Evolutionary conservation across 2,329 filamentous ascomycete genomes (phyloP).

Genomic region (Botryotinia narcissicola): DNA sequence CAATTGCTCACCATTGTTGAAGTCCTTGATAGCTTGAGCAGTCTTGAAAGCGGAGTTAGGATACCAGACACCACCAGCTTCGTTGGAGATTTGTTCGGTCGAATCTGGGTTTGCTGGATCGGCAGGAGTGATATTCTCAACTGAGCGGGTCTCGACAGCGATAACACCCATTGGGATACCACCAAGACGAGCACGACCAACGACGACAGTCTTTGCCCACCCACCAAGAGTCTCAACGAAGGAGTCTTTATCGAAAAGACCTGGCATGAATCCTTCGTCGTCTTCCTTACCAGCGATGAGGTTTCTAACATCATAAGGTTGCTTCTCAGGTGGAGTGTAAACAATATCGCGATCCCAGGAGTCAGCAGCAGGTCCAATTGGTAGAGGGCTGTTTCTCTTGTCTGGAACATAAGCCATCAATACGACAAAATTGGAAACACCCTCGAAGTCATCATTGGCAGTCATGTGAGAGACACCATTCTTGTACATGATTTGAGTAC

Average conservation of each 20-base stretch:
- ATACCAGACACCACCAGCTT: conserved; percentile 99
- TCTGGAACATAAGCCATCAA: conserved; percentile 98
- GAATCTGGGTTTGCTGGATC: conserved; percentile 98
- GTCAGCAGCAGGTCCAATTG: conserved; percentile 83
- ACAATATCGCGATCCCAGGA: conserved; percentile 89
- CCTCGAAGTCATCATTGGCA: conserved; percentile 94
- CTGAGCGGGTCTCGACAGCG: conserved; percentile 88
- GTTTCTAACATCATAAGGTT: conserved; percentile 89
- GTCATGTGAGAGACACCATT: conserved; percentile 99
- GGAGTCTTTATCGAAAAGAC: conserved; percentile 94
- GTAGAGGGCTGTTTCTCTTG: conserved; percentile 87
- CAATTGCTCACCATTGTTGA: conserved; percentile 98
- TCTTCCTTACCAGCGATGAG: conserved; percentile 87
- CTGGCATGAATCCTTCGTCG: conserved; percentile 75
- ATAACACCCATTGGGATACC: conserved; percentile 99
- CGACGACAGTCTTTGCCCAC: conserved; percentile 95
- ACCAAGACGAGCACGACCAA: conserved; percentile 91
- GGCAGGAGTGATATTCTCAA: conserved; percentile 95
- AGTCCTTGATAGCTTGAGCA: conserved; percentile 96
- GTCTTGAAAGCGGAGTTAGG: conserved; percentile 99
- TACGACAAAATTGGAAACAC: conserved; percentile 95
- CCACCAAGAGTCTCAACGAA: conserved; percentile 96
- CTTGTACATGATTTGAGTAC: conserved; percentile 99
- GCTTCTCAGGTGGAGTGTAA: conserved; percentile 74
- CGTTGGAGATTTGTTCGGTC: conserved; percentile 89